Conservation (phyloP, 2,329 filamentous ascomycete species). For the Fusarium papillatum region DNA sequence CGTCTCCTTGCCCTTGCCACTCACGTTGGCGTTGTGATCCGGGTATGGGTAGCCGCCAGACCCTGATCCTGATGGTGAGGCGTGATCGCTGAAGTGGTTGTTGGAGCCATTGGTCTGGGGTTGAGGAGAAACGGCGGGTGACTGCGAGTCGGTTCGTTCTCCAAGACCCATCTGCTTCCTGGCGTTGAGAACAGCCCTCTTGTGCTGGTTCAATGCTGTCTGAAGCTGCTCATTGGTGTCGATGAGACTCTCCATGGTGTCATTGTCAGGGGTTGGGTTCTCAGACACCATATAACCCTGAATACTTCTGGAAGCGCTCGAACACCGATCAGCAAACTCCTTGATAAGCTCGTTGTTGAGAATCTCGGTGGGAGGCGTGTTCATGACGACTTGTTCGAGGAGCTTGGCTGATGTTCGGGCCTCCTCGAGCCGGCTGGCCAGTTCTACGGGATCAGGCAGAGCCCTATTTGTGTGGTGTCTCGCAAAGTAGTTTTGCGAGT, state of each 20-base stretch:
- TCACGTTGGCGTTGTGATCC: conserved; percentile 32
- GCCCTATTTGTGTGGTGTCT: conserved; percentile 61
- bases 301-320: conserved; percentile 83
- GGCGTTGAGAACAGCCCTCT: conserved; percentile 80
- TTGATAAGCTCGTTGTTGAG: conserved; percentile 88
- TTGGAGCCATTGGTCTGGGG: conserved; percentile 48
- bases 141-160: conserved; percentile 45
- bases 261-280: conserved; percentile 87
- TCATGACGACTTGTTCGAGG: conserved; percentile 91
- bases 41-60: conserved; percentile 24
- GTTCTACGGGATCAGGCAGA: conserved; percentile 79
- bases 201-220: conserved; percentile 85
- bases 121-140: conserved; percentile 44
- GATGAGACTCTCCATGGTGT: conserved; percentile 93
- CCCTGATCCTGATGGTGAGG: conserved; percentile 31
- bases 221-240: conserved; percentile 95
- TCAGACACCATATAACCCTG: conserved; percentile 88
- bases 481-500: conserved; percentile 70
- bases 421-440: conserved; percentile 89
- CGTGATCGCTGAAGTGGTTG: conserved; percentile 28
- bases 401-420: conserved; percentile 92
- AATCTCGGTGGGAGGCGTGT: conserved; percentile 82
- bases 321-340: conserved; percentile 92
- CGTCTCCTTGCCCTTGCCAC: conserved; percentile 53
- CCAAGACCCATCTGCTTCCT: conserved; percentile 65